Conservation (phyloP, 2,329 filamentous ascomycete species). For the Apiospora saccharicola region DNA sequence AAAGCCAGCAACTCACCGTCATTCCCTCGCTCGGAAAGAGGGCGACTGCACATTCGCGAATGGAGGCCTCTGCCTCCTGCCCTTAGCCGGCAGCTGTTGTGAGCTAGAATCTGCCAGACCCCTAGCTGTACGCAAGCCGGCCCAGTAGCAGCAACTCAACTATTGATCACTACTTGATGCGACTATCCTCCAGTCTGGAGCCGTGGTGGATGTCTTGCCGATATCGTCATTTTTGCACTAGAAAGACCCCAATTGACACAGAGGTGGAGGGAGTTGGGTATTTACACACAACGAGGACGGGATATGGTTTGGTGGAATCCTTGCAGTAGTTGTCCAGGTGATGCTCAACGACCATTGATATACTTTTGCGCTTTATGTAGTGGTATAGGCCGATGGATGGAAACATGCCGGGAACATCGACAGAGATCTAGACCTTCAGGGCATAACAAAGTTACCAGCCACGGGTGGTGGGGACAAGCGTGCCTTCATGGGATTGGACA, state of each 20-base stretch:
- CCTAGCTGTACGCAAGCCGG: neutral
- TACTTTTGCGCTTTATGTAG: neutral
- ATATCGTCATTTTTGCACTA: slow-evolving; percentile 12
- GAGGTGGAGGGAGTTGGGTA: neutral
- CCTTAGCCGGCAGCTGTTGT: slow-evolving; percentile 3
- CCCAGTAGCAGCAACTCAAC: neutral
- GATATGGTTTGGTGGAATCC: slow-evolving; percentile 1
- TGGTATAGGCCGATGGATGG: neutral
- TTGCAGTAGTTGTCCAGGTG: slow-evolving; percentile 6
- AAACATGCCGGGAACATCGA: neutral
- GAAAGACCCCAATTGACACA: neutral
- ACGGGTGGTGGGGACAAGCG: neutral
- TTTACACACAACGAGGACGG: neutral
- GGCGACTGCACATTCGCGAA: neutral
- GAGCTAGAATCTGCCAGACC: neutral
- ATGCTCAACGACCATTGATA: neutral
- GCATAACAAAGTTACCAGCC: neutral
- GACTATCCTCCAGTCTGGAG: neutral
- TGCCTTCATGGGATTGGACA: neutral
- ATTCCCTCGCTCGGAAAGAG: neutral
- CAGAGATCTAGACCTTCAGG: neutral
- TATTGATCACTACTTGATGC: slow-evolving; percentile 11
- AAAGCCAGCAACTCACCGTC: neutral
- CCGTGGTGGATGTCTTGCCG: neutral
- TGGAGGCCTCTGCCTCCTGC: slow-evolving; percentile 10